Evolutionary conservation across 805 yeast genomes (phyloP).

Genomic region (Saccharomyces mikatae): DNA sequence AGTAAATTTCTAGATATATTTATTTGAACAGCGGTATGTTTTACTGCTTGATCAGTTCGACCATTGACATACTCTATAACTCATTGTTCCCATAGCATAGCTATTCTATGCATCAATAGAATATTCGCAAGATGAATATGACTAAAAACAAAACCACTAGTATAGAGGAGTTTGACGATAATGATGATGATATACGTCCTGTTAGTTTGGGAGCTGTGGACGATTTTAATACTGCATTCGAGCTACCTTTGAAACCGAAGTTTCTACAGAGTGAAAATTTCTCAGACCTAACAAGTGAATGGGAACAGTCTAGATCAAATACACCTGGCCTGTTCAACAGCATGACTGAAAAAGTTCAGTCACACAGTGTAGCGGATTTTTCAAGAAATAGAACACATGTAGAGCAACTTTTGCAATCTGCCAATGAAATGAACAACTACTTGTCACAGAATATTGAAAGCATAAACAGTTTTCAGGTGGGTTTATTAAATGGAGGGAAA

Average conservation of each 20-base stretch:
- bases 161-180: background rate
- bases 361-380: background rate
- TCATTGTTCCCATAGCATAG: background rate
- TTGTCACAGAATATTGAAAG: conserved; percentile 20
- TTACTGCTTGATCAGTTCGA: background rate
- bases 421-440: conserved; percentile 22
- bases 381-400: conserved; percentile 11
- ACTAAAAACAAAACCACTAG: background rate
- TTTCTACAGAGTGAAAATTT: conserved; percentile 5
- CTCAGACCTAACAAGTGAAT: conserved; percentile 6
- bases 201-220: background rate
- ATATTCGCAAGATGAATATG: background rate
- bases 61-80: background rate
- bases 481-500: conserved; percentile 2
- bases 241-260: conserved; percentile 9
- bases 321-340: conserved; percentile 1
- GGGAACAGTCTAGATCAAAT: conserved; percentile 7
- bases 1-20: too few relatives aligned
- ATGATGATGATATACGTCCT: background rate
- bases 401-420: conserved; percentile 26
- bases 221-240: background rate
- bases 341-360: background rate
- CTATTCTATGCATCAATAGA: background rate
- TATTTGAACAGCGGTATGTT: background rate
- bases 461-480: conserved; percentile 19